phyloP scores from a whole-genome alignment of 1,284 basidiomycete species.

The Pterulicium gracile region DNA sequence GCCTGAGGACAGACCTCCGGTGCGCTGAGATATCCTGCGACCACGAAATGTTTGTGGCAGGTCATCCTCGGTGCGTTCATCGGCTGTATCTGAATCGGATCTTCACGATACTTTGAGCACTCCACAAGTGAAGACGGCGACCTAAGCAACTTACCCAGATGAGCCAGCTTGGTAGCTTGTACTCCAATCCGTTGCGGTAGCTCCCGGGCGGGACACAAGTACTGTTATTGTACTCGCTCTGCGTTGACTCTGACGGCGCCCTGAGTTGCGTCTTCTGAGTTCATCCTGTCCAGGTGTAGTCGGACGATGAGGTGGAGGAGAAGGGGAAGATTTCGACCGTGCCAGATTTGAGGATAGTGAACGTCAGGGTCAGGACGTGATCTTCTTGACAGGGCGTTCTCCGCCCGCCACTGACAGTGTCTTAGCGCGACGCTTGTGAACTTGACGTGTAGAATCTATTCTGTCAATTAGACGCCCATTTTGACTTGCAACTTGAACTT shows the following conservation, averaged over 20 bases:
- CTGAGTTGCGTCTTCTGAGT: slow-evolving; percentile 25
- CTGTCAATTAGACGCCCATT: not conserved
- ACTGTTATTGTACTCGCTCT: slow-evolving; percentile 12
- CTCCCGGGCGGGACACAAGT: slow-evolving; percentile 16
- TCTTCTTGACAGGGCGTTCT: not conserved
- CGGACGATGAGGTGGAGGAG: slow-evolving; percentile 44
- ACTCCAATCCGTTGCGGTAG: slow-evolving; percentile 49
- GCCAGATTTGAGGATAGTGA: slow-evolving; percentile 34
- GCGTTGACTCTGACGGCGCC: slow-evolving; percentile 19
- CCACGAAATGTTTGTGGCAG: slow-evolving; percentile 26
- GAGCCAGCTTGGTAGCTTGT: slow-evolving; percentile 80
- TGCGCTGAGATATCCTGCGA: slow-evolving; percentile 18
- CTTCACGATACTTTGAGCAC: not conserved
- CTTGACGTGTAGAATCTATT: not conserved
- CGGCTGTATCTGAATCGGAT: slow-evolving; percentile 39
- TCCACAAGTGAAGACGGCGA: too few relatives aligned
- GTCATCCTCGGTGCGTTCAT: slow-evolving; percentile 38
- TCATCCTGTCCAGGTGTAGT: slow-evolving; percentile 31
- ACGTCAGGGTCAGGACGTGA: not conserved
- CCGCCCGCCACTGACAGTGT: not conserved
- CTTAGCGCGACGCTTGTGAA: not conserved
- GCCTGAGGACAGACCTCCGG: not conserved
- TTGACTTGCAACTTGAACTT: not conserved
- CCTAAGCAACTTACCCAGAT: slow-evolving; percentile 54
- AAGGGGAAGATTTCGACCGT: slow-evolving; percentile 68